These are phyloP conservation scores for Colletotrichum simmondsii DNA, from an alignment of 2,329 filamentous ascomycete genomes.

Conservation along the genomic window DNA sequence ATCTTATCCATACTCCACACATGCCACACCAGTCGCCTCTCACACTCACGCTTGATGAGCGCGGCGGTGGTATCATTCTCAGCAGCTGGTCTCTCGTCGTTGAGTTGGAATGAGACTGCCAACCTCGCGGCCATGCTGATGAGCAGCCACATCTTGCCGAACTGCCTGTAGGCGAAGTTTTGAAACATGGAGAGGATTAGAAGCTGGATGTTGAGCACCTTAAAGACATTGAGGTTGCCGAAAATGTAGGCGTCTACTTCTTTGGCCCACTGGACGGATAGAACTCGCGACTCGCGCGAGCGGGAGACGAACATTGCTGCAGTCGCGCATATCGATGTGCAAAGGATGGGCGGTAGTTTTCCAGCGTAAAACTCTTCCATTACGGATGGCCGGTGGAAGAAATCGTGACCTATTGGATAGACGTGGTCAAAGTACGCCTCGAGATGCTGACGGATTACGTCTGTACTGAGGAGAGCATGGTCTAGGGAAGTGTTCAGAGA, in stretches of 20 bases:
- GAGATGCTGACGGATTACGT: constrained; percentile 23
- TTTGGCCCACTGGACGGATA: background rate
- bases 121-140: constrained; percentile 17
- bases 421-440: constrained; percentile 24
- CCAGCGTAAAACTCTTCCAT: constrained; percentile 10
- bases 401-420: constrained; percentile 18
- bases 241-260: background rate
- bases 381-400: constrained; percentile 25
- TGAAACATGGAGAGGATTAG: constrained; percentile 22
- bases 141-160: constrained; percentile 21
- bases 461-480: constrained; percentile 12
- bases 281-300: background rate
- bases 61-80: background rate
- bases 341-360: background rate
- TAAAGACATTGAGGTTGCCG: constrained; percentile 3
- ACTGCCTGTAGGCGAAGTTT: constrained; percentile 24
- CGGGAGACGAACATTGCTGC: constrained; percentile 2
- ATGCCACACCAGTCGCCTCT: constrained; percentile 21
- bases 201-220: constrained; percentile 7
- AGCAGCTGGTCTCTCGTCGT: background rate
- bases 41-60: constrained; percentile 6
- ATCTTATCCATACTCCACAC: constrained; percentile 26
- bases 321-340: background rate
- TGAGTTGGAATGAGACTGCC: constrained; percentile 20
- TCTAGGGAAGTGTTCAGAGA: background rate